Base-by-base conservation (phyloP, 2,329 filamentous ascomycete species). In the Pseudonectria buxi region DNA sequence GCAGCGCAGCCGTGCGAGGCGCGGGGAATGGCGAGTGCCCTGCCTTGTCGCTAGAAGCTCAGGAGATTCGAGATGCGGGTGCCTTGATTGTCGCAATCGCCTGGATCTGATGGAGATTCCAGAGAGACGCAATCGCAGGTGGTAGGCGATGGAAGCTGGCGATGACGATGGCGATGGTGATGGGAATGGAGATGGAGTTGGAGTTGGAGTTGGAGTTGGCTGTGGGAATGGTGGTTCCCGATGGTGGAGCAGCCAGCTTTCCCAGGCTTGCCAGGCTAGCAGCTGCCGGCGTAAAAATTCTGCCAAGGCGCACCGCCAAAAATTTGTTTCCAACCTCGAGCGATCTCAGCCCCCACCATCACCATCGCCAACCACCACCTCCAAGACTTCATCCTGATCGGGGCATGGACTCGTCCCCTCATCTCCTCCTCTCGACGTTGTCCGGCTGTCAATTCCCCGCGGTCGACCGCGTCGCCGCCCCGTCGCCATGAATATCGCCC, bases 401-500 rank as follows among this genome's bases (percentile, higher is more conserved):
- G 32, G 43, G 33, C 45, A 53, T 56, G 45, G 49, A 41, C 39
- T 47, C 41, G 18, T 25, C 28, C 37, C 43, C 32, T 49, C 51
- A 43, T 47, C 18, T 5, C 18, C 18, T 22, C 18, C 35, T 31
- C 38, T 25, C 40, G 40, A 50, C 43, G 37, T 46, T 42, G 45
- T 40, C 46, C 36, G 45, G 46, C 43, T 43, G 39, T 39, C 39
- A 51, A 43, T 41, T 37, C 31, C 30, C 31, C 35, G 30, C 39
- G 37, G 41, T 35, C 39, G 36, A 40, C 30, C 35, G 40, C 42
- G 43, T 37, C 44, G 28, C 35, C 43, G 31, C 33, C 40, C 38
- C 32, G 14, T 32, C 49, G 63, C 52, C 47, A 82, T 83, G 79
- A 83, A 83, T 58, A 77, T 83, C 53, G 78, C 84, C 43, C 85